phyloP scores from a whole-genome alignment of 2,329 filamentous ascomycete species.

The Penicillium glabrum region DNA sequence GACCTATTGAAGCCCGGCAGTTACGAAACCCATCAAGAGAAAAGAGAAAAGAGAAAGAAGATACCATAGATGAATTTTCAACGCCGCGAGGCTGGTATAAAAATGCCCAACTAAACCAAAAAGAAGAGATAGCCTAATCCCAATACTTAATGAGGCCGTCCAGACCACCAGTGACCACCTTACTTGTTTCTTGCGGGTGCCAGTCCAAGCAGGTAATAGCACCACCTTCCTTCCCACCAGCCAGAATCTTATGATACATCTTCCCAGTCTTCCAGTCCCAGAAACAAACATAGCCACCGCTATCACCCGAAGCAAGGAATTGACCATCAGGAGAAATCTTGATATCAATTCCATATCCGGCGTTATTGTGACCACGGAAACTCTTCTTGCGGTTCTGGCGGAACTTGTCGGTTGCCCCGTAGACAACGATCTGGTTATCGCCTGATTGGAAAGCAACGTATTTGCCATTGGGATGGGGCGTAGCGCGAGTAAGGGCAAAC shows the following conservation, averaged over 20 bases:
- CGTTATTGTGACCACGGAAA: conserved; percentile 93
- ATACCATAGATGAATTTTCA: background rate
- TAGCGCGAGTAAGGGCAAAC: conserved; percentile 88
- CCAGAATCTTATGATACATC: conserved; percentile 95
- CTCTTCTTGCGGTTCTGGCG: conserved; percentile 96
- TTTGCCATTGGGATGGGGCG: conserved; percentile 84
- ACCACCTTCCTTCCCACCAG: conserved; percentile 64
- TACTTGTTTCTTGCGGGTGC: conserved; percentile 97
- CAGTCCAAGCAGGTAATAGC: conserved; percentile 86
- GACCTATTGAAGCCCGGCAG: background rate
- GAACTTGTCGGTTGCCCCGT: conserved; percentile 92
- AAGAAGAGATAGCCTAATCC: conserved; percentile 62
- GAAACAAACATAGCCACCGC: conserved; percentile 85
- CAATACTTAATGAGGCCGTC: conserved; percentile 89
- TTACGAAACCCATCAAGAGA: background rate
- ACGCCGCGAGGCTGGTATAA: conserved; percentile 10
- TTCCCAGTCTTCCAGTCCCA: conserved; percentile 99
- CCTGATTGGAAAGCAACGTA: conserved; percentile 91
- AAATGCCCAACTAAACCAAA: conserved; percentile 4
- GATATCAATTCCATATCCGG: conserved; percentile 88
- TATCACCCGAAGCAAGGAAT: conserved; percentile 84
- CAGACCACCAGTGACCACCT: conserved; percentile 85
- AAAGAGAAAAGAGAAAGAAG: background rate
- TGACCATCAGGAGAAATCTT: conserved; percentile 88
- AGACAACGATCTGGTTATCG: conserved; percentile 97